phyloP scores from a whole-genome alignment of 768 basidiomycete genomes.

The Ramaria sp. region DNA sequence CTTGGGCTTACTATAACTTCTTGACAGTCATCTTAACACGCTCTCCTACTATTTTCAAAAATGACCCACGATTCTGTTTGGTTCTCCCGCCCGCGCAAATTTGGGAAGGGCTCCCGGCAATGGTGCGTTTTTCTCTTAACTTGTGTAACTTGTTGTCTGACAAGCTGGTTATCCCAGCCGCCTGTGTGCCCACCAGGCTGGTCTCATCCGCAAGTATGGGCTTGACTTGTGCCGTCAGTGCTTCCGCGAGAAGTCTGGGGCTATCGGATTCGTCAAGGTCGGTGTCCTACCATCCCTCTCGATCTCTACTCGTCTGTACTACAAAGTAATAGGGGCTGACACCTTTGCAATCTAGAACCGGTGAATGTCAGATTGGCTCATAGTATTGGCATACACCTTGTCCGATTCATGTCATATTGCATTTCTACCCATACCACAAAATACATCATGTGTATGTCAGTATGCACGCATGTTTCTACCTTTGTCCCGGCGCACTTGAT shows the following conservation, averaged over 20 bases:
- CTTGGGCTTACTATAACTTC: background rate
- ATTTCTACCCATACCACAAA: background rate
- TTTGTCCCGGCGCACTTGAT: background rate
- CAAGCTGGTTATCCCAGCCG: constrained; percentile 41
- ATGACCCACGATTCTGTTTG: constrained; percentile 99
- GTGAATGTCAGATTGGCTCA: constrained; percentile 21
- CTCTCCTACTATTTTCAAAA: constrained; percentile 23
- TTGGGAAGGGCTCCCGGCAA: constrained; percentile 89
- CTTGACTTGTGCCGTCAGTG: constrained; percentile 97
- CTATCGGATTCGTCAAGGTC: constrained; percentile 94
- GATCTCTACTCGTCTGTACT: background rate
- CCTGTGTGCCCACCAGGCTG: constrained; percentile 93
- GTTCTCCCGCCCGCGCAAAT: constrained; percentile 94
- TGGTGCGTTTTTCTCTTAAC: constrained; percentile 46
- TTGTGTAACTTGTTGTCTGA: background rate
- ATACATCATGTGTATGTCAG: background rate
- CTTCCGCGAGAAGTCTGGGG: constrained; percentile 91
- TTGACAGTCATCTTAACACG: background rate
- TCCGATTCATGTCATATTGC: background rate
- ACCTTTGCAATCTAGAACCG: constrained; percentile 26
- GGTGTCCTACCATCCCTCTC: constrained; percentile 13
- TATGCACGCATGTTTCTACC: background rate
- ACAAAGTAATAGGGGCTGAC: background rate
- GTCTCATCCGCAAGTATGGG: constrained; percentile 96
- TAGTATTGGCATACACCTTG: background rate